Base-by-base conservation (phyloP, 2,329 filamentous ascomycete species). In the Xylaria sp. region DNA sequence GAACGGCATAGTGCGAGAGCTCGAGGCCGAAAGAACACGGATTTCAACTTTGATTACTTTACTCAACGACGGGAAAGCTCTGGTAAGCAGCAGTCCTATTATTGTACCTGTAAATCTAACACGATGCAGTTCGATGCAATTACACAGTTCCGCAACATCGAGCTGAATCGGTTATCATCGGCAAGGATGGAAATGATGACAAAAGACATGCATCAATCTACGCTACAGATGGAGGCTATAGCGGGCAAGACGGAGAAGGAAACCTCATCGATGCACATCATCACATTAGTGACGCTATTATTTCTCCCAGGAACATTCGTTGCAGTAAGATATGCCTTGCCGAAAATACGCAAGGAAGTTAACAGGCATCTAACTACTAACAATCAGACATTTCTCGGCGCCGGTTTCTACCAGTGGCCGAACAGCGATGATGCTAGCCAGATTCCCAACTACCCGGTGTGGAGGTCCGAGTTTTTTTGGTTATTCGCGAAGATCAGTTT, bases 361-460 rank as follows among this genome's bases (percentile, higher is more conserved):
- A 50, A 20, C 64, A 20, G 15, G 9, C 17, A 22, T 56, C 63
- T 65, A 38, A 66, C 53, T 15, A 38, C 17, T 54, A 25, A 62
- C 29, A 11, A 27, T 15, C 58, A 66, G 63, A 66, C 63, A 66
- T 62, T 66, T 22, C 58, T 66, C 11, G 63, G 63, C 10, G 58
- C 64, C 15, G 64, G 63, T 36, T 66, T 66, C 39, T 66, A 58
- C 10, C 58, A 66, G 22, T 62, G 58, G 53, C 58, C 63, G 15
- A 27, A 62, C 10, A 29, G 17, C 13, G 38, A 49, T 22, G 49
- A 55, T 2, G 5, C 5, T n/a, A 39, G 25, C 33, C 3, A 31
- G 2, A 57, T 64, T 2, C 53, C 62, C 25, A 22, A 39, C n/a
- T 54, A 22, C 17, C 62, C 62, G 25, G 6, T 59, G 2, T 64